Base-by-base conservation (phyloP, 768 basidiomycete species). In the Trametes gibbosa region DNA sequence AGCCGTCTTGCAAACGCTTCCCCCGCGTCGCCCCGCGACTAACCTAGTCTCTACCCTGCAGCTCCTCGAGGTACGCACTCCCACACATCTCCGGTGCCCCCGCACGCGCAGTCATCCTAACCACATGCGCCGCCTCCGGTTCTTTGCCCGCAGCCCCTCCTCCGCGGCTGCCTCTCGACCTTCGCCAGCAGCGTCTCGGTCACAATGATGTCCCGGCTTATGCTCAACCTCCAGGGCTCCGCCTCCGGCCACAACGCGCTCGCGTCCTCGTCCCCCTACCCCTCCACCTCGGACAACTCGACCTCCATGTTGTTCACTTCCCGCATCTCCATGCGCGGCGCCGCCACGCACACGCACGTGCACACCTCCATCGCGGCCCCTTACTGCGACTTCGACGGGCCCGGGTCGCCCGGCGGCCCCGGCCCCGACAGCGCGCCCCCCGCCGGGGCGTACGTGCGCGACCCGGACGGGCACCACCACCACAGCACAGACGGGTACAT, bases 101-200 rank as follows among this genome's bases (percentile, higher is more conserved):
- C 43, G 59, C 23, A 48, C 23, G 37, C 53, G 13, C 2, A 12
- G n/a, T 9, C 7, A 2, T 39, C 35, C 10, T 29, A 45, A 57
- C 24, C 39, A 19, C 35, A 24, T 41, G 4, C 32, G n/a, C 48
- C 17, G 1, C 42, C 21, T 3, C 35, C 21, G 35, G 34, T 9
- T 10, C 43, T 45, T 5, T n/a, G 9, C 27, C 17, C 17, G 51
- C 53, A 83, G 81, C 75, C 78, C 5, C 73, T 77, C 50, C 68
- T 80, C 39, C 66, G 75, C 53, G 81, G 81, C n/a, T 68, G 73
- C 2, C 68, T 83, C 23, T 80, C 82, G 9, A 80, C 79, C 0
- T 76, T 81, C 57, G 77, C 83, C 13, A 79, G 77, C 76, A 82
- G 81, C 61, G 71, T 82, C 13, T 80, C 82, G 5, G 73, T 82